Conservation (phyloP, 2,329 filamentous ascomycete species). For the Talaromyces sp. region DNA sequence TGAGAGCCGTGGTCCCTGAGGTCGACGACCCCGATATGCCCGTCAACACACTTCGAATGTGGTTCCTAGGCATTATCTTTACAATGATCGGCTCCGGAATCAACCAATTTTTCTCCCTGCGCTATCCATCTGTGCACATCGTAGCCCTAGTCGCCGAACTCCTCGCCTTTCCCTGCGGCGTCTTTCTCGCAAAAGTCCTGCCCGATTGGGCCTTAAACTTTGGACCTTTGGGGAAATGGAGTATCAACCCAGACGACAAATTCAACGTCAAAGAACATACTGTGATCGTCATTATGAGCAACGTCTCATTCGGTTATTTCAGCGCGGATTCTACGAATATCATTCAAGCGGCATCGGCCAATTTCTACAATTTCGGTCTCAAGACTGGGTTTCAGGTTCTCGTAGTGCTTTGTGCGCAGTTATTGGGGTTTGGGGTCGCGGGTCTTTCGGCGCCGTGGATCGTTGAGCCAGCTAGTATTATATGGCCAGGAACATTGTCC, state of each 20-base stretch:
- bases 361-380: slow-evolving; percentile 43
- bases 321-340: slow-evolving; percentile 48
- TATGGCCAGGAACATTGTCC: slow-evolving; percentile 41
- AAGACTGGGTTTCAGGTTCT: slow-evolving; percentile 39
- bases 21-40: slow-evolving; percentile 29
- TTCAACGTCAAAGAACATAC: slow-evolving; percentile 50
- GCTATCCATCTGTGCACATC: slow-evolving; percentile 46
- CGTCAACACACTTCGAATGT: slow-evolving; percentile 36
- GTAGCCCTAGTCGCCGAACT: slow-evolving; percentile 46
- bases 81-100: slow-evolving; percentile 45
- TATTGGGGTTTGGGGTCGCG: slow-evolving; percentile 42
- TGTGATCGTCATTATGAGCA: slow-evolving; percentile 48
- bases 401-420: slow-evolving; percentile 38
- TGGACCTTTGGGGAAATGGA: slow-evolving; percentile 18
- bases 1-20: slow-evolving; percentile 27
- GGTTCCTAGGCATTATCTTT: slow-evolving; percentile 46
- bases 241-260: slow-evolving; percentile 42
- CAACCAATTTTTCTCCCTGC: slow-evolving; percentile 47
- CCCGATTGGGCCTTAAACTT: slow-evolving; percentile 34
- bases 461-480: slow-evolving; percentile 38
- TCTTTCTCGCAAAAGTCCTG: slow-evolving; percentile 37
- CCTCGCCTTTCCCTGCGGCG: slow-evolving; percentile 43
- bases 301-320: slow-evolving; percentile 48
- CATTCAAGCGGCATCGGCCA: slow-evolving; percentile 40
- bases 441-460: slow-evolving; percentile 38